phyloP scores from a whole-genome alignment of 768 basidiomycete genomes.

The Paxillus rubicundulus region DNA sequence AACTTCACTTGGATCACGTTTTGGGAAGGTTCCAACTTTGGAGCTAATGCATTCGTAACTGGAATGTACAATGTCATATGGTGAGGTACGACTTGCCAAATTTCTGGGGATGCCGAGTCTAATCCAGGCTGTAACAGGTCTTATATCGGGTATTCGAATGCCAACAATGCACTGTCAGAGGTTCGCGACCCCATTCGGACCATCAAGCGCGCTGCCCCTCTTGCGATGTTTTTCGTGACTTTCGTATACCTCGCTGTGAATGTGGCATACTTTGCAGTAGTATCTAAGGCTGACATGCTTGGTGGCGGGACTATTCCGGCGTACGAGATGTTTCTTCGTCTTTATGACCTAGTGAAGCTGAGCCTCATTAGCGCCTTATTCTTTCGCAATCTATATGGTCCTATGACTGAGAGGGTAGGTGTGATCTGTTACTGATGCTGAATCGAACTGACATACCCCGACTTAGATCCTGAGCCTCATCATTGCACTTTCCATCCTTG shows the following conservation, averaged over 20 bases:
- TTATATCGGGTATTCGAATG: slow-evolving; percentile 69
- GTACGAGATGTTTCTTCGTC: slow-evolving; percentile 35
- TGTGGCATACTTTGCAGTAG: slow-evolving; percentile 71
- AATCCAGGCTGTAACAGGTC: slow-evolving; percentile 43
- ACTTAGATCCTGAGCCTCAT: slow-evolving; percentile 55
- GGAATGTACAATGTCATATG: slow-evolving; percentile 73
- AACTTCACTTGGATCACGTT: slow-evolving; percentile 60
- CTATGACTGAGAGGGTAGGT: slow-evolving; percentile 54
- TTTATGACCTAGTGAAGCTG: background rate
- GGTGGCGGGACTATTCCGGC: slow-evolving; percentile 64
- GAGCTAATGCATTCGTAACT: slow-evolving; percentile 57
- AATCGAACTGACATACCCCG: background rate
- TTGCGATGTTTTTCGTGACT: slow-evolving; percentile 60
- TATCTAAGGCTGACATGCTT: slow-evolving; percentile 67
- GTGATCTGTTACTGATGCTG: background rate
- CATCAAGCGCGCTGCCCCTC: slow-evolving; percentile 65
- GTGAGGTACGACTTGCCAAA: slow-evolving; percentile 31
- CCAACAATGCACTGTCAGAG: slow-evolving; percentile 73
- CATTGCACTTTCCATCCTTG: slow-evolving; percentile 63
- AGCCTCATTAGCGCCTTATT: slow-evolving; percentile 52
- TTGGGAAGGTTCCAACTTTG: slow-evolving; percentile 61
- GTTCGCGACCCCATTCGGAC: slow-evolving; percentile 67
- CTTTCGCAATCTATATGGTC: slow-evolving; percentile 72
- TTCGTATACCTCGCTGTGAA: slow-evolving; percentile 64
- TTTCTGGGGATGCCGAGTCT: background rate